Evolutionary conservation across 179 eudicot species (phyloP), one percentile per base, ranked within the genome.

Genomic region (Beta macrorhiza): DNA sequence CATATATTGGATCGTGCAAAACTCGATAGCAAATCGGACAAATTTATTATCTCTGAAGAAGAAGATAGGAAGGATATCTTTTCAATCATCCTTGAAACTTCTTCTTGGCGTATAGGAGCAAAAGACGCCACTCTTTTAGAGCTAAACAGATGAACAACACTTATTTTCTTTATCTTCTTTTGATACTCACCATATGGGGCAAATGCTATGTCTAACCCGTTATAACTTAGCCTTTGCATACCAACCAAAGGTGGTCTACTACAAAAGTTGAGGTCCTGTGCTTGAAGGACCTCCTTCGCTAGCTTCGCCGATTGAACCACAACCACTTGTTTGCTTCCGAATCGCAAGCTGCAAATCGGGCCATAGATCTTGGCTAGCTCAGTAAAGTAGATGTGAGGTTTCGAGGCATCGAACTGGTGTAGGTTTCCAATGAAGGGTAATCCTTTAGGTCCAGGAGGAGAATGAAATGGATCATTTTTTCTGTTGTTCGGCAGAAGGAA

Each of bases 401-500:
- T 47, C 2, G 61, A 25, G 16, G 63, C 22, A 55, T 74, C 79
- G 32, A 79, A 59, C 2, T 82, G 83, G 81, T 76, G 87, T 5
- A 85, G 37, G 79, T 85, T 85, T 79, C 85, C 85, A 4, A 82
- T 79, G 58, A 85, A 22, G 8, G 85, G 85, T 37, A 82, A 72
- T 56, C 81, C 83, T 79, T 70, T 80, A 16, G 85, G 87, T 3
- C 83, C 85, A 5, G 87, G 85, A 4, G 87, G 87, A 7, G 19
- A 69, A 75, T 67, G 72, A 37, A 13, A 11, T 69, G 37, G 37
- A 1, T 64, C 68, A 25, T 64, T 64, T 25, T 64, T 64, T 22
- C 3, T 25, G 5, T 4, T 42, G 17, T 11, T 64, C n/a, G 7
- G 68, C 12, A 64, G 68, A 64, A 25, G 68, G 44, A 64, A 3